Evolutionary conservation across 768 basidiomycete genomes (phyloP), one percentile per base, ranked within the genome.

Genomic region (Boletellus ananas): DNA sequence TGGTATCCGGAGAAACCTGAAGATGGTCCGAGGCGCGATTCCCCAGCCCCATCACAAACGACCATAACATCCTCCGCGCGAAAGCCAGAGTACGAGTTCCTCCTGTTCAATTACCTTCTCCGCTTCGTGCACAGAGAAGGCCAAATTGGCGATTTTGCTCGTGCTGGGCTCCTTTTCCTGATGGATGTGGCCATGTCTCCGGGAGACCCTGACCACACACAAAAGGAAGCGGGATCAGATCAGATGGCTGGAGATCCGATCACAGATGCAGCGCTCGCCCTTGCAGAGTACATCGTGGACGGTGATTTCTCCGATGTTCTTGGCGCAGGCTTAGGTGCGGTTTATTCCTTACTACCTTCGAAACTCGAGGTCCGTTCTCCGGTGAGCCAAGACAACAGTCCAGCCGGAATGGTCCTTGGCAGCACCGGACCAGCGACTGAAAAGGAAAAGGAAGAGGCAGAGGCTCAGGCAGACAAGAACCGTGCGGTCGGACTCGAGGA

Each of bases 231-330:
- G 4, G 58, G 60, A 4, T 42, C 60, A 17, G 56, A 61, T 20
- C 45, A 56, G 9, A 17, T 21, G 2, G 21, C 40, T 18, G 56
- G 65, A 17, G 91, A 95, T 63, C 85, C 93, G 3, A 79, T 91
- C 36, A 81, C 80, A 27, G 92, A 94, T 62, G 90, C 92, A 1
- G 87, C 88, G 1, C 74, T 94, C 37, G 88, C 90, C 8, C 74
- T 98, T 34, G 91, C 91, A 17, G 92, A 94, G 63, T 96, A 92
- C 64, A 90, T 97, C 45, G 78, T 96, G 16, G 91, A 95, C 61
- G 91, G 94, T n/a, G 95, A 97, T 68, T 95, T 96, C 66, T 91
- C 93, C n/a, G 94, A 97, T 56, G 95, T 98, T 11, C 80, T 98
- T 40, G 92, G 86, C 16, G 95, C 95, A 3, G 93, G 94, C 14